Conservation (phyloP, 139 green algal species). For the Bryopsis sp. region DNA sequence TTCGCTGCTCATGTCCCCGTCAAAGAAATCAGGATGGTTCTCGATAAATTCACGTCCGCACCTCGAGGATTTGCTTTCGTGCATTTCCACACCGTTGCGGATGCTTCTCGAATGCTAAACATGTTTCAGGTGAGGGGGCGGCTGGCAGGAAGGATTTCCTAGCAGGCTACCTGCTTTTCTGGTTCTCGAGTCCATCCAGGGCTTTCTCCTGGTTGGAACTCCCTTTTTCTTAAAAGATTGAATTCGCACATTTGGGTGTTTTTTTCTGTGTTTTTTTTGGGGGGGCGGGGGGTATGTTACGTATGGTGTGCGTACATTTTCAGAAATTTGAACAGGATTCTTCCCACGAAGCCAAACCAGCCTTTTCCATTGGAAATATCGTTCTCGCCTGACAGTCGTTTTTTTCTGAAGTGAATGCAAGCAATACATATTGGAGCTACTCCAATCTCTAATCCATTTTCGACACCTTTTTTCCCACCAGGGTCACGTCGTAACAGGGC, state of each 20-base stretch:
- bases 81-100: conserved; percentile 37
- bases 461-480: no score
- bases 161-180: no score
- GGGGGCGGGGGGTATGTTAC: not conserved
- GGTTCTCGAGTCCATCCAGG: no score
- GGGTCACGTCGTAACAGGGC: conserved; percentile 19
- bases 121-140: conserved; percentile 27
- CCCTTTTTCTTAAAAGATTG: not conserved
- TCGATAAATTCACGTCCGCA: conserved; percentile 51
- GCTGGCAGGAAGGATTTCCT: no score
- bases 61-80: conserved; percentile 52
- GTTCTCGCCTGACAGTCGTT: no score
- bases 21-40: conserved; percentile 55
- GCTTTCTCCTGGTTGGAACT: not conserved
- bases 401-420: no score
- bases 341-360: no score
- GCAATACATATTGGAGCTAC: no score
- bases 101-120: conserved; percentile 28
- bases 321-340: no score
- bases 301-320: not conserved
- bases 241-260: not conserved
- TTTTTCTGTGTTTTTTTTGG: not conserved
- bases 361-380: no score
- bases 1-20: conserved; percentile 35
- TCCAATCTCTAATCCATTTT: no score